Conservation (phyloP, 345 rosid genomes). For the Eucalyptus tenuipes region DNA sequence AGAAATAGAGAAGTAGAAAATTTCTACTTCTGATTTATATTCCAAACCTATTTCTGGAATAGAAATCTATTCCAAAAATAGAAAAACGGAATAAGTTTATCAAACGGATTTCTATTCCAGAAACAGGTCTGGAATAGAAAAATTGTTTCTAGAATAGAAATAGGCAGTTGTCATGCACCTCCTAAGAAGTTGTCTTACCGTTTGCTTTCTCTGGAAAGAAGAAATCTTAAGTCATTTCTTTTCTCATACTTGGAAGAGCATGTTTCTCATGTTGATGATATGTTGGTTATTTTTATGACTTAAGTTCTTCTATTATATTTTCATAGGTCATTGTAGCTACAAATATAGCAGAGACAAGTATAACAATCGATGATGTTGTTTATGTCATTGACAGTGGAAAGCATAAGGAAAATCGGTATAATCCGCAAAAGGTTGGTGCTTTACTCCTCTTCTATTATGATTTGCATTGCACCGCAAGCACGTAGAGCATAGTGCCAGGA, state of each 20-base stretch:
- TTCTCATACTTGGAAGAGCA: neutral
- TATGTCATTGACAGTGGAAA: constrained; percentile 89
- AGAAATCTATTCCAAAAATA: no score
- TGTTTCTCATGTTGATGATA: neutral
- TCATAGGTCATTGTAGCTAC: constrained; percentile 81
- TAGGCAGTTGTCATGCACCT: no score
- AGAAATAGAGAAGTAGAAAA: no score
- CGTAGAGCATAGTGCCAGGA: neutral
- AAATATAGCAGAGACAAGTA: constrained; percentile 87
- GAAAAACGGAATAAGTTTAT: no score
- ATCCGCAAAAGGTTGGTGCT: constrained; percentile 72
- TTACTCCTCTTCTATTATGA: neutral
- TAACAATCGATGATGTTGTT: constrained; percentile 90
- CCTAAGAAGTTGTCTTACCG: neutral
- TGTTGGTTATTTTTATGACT: neutral
- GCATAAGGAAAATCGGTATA: constrained; percentile 89
- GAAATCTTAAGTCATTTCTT: neutral
- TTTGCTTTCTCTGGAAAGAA: neutral
- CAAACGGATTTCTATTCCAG: no score
- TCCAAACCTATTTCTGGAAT: no score
- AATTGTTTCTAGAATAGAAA: no score
- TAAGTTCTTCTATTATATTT: neutral
- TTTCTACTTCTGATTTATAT: no score
- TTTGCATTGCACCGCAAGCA: neutral
- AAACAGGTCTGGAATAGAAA: no score